phyloP scores from a whole-genome alignment of 1,139 yeast species.

The Hansenula lynferdii region DNA sequence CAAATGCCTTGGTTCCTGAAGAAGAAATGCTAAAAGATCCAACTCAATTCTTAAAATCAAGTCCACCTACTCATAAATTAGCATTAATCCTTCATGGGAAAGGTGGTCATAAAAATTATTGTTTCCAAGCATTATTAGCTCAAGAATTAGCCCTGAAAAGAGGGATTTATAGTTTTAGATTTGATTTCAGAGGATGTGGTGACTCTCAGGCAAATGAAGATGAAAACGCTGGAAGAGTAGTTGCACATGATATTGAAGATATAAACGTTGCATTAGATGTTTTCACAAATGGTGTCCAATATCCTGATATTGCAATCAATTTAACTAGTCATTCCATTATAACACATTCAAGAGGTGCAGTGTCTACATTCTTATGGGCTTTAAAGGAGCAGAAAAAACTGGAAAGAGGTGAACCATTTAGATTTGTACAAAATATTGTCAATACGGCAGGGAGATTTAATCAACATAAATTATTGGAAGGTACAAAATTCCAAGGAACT shows the following conservation, averaged over 20 bases:
- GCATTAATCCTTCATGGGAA: slow-evolving; percentile 67
- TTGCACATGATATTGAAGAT: slow-evolving; percentile 66
- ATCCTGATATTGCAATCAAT: slow-evolving; percentile 30
- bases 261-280: slow-evolving; percentile 49
- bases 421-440: slow-evolving; percentile 57
- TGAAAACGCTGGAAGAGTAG: slow-evolving; percentile 43
- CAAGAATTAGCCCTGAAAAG: slow-evolving; percentile 49
- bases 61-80: slow-evolving; percentile 32
- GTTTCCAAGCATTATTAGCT: slow-evolving; percentile 66
- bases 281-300: slow-evolving; percentile 25
- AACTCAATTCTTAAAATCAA: slow-evolving; percentile 12
- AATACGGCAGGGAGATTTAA: slow-evolving; percentile 69
- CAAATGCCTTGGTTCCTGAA: slow-evolving; percentile 19
- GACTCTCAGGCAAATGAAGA: slow-evolving; percentile 55
- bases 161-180: slow-evolving; percentile 64
- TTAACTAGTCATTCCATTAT: slow-evolving; percentile 52
- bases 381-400: slow-evolving; percentile 33
- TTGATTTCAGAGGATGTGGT: slow-evolving; percentile 88
- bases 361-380: slow-evolving; percentile 78
- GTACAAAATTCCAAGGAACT: slow-evolving; percentile 22
- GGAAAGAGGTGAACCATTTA: slow-evolving; percentile 28
- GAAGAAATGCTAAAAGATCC: slow-evolving; percentile 19
- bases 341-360: slow-evolving; percentile 77
- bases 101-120: slow-evolving; percentile 79
- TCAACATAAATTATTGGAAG: slow-evolving; percentile 30